Base-by-base conservation (phyloP, 208 protist genomes). In the Trypanosoma congolense region DNA sequence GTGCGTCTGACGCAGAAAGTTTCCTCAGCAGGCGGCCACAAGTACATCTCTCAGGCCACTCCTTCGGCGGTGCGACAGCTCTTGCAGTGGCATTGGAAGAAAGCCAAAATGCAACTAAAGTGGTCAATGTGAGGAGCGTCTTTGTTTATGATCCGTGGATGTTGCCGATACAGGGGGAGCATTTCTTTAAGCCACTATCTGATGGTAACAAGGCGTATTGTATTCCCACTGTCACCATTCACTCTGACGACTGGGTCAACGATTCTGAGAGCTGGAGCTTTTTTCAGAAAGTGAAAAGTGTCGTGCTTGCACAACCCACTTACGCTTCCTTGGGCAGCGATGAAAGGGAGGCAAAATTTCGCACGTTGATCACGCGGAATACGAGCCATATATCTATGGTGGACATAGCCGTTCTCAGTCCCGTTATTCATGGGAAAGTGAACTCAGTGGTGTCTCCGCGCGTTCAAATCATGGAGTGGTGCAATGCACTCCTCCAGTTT, bases 51-150 rank as follows among this genome's bases (percentile, higher is more conserved):
- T 51, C 76, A 4, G 87, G 87, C 4, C 87, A 94, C 58, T 94
- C 87, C 33, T 94, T 94, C 58, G 87, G 87, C 35, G 87, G 78
- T 1, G 61, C 87, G 4, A 85, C 87, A 5, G 78, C 56, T 6
- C 57, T 94, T 28, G 67, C 64, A 14, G 35, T 69, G 8, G 73
- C 80, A 10, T 49, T 84, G 16, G 36, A 80, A 29, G 73, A 78
- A 47, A 42, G 51, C 33, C 35, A 47, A 26, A 21, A 41, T 9
- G 19, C 31, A 21, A 50, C n/a, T 6, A 38, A 38, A 41, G 31
- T 30, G 75, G 12, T 41, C 40, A 1, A 42, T 45, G 22, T 65
- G 24, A 52, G 57, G 41, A 65, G 48, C 57, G 75, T 85, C 4
- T 59, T 77, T 44, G 67, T 62, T 1, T 76, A 75, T 52, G 87